These are phyloP conservation scores for Daldinia grandis DNA, from an alignment of 495 filamentous ascomycete species.

Conservation along the genomic window DNA sequence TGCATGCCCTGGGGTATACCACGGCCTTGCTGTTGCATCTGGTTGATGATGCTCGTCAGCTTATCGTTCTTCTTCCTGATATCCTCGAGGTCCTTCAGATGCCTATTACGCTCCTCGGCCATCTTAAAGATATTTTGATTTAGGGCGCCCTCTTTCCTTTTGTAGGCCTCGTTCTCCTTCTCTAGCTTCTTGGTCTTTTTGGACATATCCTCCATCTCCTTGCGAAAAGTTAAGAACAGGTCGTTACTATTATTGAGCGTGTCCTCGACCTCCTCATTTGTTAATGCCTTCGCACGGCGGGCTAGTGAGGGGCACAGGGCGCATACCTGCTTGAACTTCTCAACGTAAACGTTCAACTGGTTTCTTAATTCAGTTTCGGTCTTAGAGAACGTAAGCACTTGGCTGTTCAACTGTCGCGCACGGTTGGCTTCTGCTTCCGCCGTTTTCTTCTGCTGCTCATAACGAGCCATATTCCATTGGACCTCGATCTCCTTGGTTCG, in stretches of 20 bases:
- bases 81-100: slow-evolving; percentile 80
- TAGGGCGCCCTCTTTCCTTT: slow-evolving; percentile 90
- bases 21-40: slow-evolving; percentile 91
- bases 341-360: slow-evolving; percentile 97
- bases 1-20: slow-evolving; percentile 67
- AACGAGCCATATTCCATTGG: slow-evolving; percentile 84
- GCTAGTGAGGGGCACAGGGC: slow-evolving; percentile 42
- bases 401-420: slow-evolving; percentile 82
- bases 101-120: slow-evolving; percentile 91
- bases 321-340: slow-evolving; percentile 99
- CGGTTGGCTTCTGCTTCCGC: slow-evolving; percentile 81
- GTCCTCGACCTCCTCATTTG: slow-evolving; percentile 84
- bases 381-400: slow-evolving; percentile 95
- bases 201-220: slow-evolving; percentile 99
- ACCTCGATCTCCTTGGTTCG: slow-evolving; percentile 97
- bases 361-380: slow-evolving; percentile 93
- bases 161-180: slow-evolving; percentile 92
- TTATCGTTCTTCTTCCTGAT: slow-evolving; percentile 90
- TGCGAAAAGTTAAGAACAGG: slow-evolving; percentile 95
- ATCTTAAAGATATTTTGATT: slow-evolving; percentile 97
- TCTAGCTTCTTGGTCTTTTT: slow-evolving; percentile 98
- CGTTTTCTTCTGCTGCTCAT: slow-evolving; percentile 85
- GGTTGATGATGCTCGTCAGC: slow-evolving; percentile 89
- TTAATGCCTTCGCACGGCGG: slow-evolving; percentile 44
- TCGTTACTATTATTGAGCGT: slow-evolving; percentile 99